Conservation (phyloP, 1,284 basidiomycete genomes). For the Fomitopsis schrenkii region DNA sequence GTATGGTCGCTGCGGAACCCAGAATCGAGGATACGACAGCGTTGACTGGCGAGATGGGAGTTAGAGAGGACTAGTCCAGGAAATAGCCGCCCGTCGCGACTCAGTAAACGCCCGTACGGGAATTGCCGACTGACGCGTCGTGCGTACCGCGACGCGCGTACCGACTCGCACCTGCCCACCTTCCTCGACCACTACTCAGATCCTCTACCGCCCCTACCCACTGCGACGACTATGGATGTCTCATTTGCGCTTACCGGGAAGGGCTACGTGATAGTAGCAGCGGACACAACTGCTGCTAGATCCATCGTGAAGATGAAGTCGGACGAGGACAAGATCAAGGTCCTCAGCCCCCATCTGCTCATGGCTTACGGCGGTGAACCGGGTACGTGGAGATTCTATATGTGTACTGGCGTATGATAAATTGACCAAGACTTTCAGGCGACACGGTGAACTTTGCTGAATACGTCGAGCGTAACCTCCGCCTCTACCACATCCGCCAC, state of each 20-base stretch:
- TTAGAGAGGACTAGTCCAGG: neutral
- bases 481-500: constrained; percentile 95
- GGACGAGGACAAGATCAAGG: constrained; percentile 97
- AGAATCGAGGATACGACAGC: neutral
- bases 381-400: constrained; percentile 43
- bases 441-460: constrained; percentile 98
- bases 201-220: neutral
- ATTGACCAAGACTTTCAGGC: constrained; percentile 42
- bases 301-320: constrained; percentile 98
- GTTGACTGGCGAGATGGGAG: neutral
- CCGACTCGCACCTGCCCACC: neutral
- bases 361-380: constrained; percentile 97
- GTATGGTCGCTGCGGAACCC: neutral
- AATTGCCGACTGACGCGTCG: constrained; percentile 7
- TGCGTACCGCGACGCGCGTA: constrained; percentile 2
- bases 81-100: neutral
- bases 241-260: constrained; percentile 82
- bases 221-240: constrained; percentile 53
- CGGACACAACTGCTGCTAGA: constrained; percentile 85
- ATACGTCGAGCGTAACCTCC: constrained; percentile 93
- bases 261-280: constrained; percentile 87
- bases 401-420: neutral
- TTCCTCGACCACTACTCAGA: neutral
- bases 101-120: neutral
- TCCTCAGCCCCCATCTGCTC: constrained; percentile 85